Evolutionary conservation across 2,329 filamentous ascomycete genomes (phyloP).

Genomic region (Monosporascus sp.): DNA sequence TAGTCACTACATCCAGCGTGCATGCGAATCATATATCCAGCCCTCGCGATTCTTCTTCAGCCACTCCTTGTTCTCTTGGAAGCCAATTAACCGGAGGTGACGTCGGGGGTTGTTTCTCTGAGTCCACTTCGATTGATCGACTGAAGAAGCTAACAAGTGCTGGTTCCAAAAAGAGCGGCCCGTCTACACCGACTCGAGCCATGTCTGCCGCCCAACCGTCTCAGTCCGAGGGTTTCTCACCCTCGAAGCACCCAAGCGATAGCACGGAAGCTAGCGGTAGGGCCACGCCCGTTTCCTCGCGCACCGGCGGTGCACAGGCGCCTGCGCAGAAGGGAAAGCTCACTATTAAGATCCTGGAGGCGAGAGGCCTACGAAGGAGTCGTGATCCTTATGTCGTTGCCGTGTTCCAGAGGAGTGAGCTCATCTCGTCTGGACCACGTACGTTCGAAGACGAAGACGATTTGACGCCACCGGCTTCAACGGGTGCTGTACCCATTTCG

Average conservation of each 20-base stretch:
- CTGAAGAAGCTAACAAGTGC: slow-evolving; percentile 86
- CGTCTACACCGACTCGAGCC: slow-evolving; percentile 82
- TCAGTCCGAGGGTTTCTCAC: slow-evolving; percentile 32
- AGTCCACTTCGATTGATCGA: slow-evolving; percentile 61
- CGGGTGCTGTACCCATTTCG: slow-evolving; percentile 56
- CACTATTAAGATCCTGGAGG: slow-evolving; percentile 82
- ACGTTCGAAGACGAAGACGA: slow-evolving; percentile 58
- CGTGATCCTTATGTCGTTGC: slow-evolving; percentile 92
- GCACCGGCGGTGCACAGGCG: slow-evolving; percentile 51
- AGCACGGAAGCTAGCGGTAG: slow-evolving; percentile 44
- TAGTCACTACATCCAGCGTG: slow-evolving; percentile 58
- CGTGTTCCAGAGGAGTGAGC: slow-evolving; percentile 93
- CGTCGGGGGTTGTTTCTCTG: slow-evolving; percentile 33
- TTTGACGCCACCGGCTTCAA: slow-evolving; percentile 40
- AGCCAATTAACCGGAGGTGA: slow-evolving; percentile 31
- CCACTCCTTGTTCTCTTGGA: slow-evolving; percentile 45
- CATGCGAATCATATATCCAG: slow-evolving; percentile 66
- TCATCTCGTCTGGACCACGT: slow-evolving; percentile 83
- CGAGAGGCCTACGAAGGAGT: slow-evolving; percentile 73
- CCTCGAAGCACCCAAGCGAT: slow-evolving; percentile 28
- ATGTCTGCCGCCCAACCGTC: slow-evolving; percentile 61
- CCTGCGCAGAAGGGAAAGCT: slow-evolving; percentile 79
- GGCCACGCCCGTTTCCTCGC: slow-evolving; percentile 43
- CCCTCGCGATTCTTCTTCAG: slow-evolving; percentile 51
- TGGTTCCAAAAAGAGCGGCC: slow-evolving; percentile 79